Base-by-base conservation (phyloP, 306 rosid species). In the Fragaria ananassa region DNA sequence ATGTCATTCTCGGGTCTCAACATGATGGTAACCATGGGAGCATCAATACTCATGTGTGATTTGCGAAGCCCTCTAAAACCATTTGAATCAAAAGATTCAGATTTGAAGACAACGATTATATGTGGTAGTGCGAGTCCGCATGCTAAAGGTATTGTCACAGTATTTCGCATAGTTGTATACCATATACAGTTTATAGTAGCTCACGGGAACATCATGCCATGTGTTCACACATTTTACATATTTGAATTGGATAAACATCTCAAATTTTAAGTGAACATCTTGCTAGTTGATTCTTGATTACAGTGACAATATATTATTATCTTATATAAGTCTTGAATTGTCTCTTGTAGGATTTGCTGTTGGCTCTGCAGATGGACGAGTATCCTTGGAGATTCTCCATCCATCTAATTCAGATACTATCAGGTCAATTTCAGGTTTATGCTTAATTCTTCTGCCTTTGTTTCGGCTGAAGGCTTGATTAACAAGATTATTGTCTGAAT, bases 321-420 rank as follows among this genome's bases (percentile, higher is more conserved):
- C 11, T 73, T 23, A 73, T 35, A 63, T 10, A 65, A 46, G 35
- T 57, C 46, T 60, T 68, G 72, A 68, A 75, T 42, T 68, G 18
- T 49, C 49, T 37, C 44, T 78, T 82, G 88, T 88, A 95, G 99
- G 99, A 78, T 88, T 84, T 67, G 97, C 93, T 0, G 89, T 80
- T 81, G 99, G 99, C 72, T 90, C 97, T 62, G 85, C 89, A n/a
- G 97, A 95, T 92, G 99, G 97, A 70, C 89, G 93, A 42, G 97
- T 95, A 54, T 89, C 92, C 25, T 54, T 95, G 76, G 87, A 92
- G 66, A 86, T 92, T 75, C 79, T 88, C 41, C 41, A 70, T 84
- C 81, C 87, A 75, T 84, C 88, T 25, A 58, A 71, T 79, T 79
- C 89, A 74, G 82, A 92, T 44, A 89, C 88, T 76, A 86, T 80